Conservation (phyloP, 23 red algal species). For the Gracilariopsis chorda region DNA sequence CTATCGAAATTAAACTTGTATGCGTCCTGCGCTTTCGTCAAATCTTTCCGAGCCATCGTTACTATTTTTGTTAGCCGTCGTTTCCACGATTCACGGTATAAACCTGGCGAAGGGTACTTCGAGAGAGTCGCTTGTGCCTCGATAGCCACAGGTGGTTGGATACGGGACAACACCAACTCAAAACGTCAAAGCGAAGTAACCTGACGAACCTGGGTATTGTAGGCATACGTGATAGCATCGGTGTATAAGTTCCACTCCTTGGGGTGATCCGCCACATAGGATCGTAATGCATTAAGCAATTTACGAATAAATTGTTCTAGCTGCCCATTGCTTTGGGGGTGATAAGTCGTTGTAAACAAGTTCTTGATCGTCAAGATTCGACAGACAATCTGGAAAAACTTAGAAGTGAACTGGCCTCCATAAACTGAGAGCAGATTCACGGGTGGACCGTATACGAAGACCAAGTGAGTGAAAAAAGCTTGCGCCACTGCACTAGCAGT, state of each 20-base stretch:
- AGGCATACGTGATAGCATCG: neutral
- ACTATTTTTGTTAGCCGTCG: neutral
- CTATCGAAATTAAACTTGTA: neutral
- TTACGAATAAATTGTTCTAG: slow-evolving; percentile 8
- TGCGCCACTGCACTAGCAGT: neutral
- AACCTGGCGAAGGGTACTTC: neutral
- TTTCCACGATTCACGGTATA: neutral
- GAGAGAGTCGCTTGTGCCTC: neutral
- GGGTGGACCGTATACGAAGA: slow-evolving; percentile 16
- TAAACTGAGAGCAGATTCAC: neutral
- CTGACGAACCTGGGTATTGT: neutral
- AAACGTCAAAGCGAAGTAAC: neutral
- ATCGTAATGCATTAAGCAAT: neutral
- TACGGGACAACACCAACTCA: neutral
- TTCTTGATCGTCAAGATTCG: neutral
- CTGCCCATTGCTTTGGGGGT: slow-evolving; percentile 24
- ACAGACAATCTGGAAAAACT: slow-evolving; percentile 38
- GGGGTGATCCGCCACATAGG: neutral
- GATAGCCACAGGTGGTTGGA: neutral
- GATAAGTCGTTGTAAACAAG: neutral
- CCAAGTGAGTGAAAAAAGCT: neutral
- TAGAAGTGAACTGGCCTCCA: slow-evolving; percentile 15
- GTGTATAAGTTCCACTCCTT: neutral
- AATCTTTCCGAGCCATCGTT: neutral
- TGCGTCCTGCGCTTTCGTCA: neutral